Conservation (phyloP, 345 rosid species). For the Acer negundo region DNA sequence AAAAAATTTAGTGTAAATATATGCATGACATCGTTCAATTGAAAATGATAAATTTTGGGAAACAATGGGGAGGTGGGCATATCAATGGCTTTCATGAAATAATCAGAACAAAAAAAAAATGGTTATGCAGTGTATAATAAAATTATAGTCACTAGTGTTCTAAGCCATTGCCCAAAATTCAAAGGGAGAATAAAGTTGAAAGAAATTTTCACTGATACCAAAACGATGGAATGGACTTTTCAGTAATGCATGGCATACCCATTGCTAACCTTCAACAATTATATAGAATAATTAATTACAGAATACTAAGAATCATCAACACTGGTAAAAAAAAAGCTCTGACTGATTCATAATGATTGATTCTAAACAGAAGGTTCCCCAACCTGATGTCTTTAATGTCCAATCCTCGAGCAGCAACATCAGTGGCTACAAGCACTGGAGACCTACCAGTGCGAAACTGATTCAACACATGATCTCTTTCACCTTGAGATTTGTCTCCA, state of each 20-base stretch:
- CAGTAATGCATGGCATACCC: too few species aligned
- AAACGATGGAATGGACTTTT: too few species aligned
- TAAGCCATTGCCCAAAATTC: background rate
- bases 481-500: slow-evolving; percentile 88
- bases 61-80: background rate
- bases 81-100: background rate
- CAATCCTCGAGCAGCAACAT: slow-evolving; percentile 92
- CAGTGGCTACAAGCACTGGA: slow-evolving; percentile 87
- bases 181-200: background rate
- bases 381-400: slow-evolving; percentile 95
- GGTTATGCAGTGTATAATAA: background rate
- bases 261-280: too few species aligned
- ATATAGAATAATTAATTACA: background rate
- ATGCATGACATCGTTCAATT: background rate
- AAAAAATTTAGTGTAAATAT: slow-evolving; percentile 7
- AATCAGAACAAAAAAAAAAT: background rate
- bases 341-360: background rate
- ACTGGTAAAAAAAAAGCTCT: background rate
- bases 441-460: slow-evolving; percentile 83
- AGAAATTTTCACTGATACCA: background rate
- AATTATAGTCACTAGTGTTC: background rate
- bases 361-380: background rate
- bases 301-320: background rate
- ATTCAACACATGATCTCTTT: slow-evolving; percentile 74
- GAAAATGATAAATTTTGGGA: background rate